Evolutionary conservation across 2,329 filamentous ascomycete genomes (phyloP).

Genomic region (Exserohilum rostratum): DNA sequence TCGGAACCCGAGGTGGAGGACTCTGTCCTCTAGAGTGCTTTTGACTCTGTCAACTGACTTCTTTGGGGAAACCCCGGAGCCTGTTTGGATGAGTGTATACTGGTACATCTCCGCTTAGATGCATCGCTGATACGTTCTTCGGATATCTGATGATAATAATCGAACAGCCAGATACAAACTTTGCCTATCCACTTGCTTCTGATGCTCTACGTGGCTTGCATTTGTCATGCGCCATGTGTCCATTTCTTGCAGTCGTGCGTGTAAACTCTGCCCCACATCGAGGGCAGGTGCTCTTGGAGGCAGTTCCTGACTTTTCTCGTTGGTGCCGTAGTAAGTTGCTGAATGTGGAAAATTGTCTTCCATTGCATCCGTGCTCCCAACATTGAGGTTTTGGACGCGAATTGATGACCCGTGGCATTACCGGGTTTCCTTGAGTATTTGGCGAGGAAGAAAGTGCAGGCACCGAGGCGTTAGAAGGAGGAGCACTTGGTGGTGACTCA

Average conservation of each 20-base stretch:
- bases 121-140: not conserved
- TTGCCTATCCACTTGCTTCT: constrained; percentile 36
- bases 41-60: not conserved
- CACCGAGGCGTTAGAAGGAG: constrained; percentile 23
- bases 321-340: constrained; percentile 93
- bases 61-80: not conserved
- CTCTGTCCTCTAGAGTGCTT: not conserved
- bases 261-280: constrained; percentile 95
- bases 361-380: constrained; percentile 97
- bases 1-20: not conserved
- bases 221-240: constrained; percentile 85
- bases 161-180: not conserved
- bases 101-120: not conserved
- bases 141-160: not conserved
- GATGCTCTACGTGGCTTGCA: constrained; percentile 75
- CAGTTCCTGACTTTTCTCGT: constrained; percentile 90
- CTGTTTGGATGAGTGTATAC: not conserved
- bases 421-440: constrained; percentile 29
- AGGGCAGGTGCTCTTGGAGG: constrained; percentile 85
- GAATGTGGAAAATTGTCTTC: constrained; percentile 93
- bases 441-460: constrained; percentile 39
- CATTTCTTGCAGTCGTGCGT: constrained; percentile 84
- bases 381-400: constrained; percentile 91
- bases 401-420: constrained; percentile 66
- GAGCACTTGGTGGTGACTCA: constrained; percentile 32